Evolutionary conservation across 2,329 filamentous ascomycete genomes (phyloP), one percentile per base, ranked within the genome.

Genomic region (Dothidotthia symphoricarpi): DNA sequence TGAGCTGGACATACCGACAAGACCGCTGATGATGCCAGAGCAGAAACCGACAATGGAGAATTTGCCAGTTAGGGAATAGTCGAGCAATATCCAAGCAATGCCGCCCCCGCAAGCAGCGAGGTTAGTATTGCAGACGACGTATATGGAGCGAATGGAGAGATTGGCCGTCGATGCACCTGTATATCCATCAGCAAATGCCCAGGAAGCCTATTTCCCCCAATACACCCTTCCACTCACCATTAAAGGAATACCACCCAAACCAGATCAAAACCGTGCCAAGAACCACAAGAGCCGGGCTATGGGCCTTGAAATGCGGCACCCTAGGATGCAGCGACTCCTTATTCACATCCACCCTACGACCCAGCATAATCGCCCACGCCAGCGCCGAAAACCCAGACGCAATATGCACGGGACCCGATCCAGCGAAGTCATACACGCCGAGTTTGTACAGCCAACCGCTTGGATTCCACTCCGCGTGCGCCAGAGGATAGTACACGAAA

Each of bases 401-500:
- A 57, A 88, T 85, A 67, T 88, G 85, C 14, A 88, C 85, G 25
- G 85, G 84, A 10, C 83, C 85, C 30, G 83, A 84, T 29, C 85
- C 85, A 24, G 85, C 84, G 54, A 87, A 88, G 65, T 88, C 85
- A 51, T 86, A 77, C 16, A 81, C 78, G 31, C 82, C 82, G 28
- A 88, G 75, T 14, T 77, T 76, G 66, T 75, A 82, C 17, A 86
- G 75, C 83, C 84, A 88, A 31, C 85, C 85, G 45, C 80, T 82
- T 34, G 74, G 69, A 66, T 87, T 88, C 85, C 84, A 88, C 30
- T 85, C 87, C 78, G 84, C 87, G 68, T 85, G 86, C 31, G 85
- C 84, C 44, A 88, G 42, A n/a, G 60, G 41, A n/a, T 64, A 63
- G 40, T 65, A 63, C 2, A 63, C 61, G 13, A 63, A 64, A 1